Evolutionary conservation across 73 alveolate genomes (phyloP).

Genomic region (Effrenium voratum): DNA sequence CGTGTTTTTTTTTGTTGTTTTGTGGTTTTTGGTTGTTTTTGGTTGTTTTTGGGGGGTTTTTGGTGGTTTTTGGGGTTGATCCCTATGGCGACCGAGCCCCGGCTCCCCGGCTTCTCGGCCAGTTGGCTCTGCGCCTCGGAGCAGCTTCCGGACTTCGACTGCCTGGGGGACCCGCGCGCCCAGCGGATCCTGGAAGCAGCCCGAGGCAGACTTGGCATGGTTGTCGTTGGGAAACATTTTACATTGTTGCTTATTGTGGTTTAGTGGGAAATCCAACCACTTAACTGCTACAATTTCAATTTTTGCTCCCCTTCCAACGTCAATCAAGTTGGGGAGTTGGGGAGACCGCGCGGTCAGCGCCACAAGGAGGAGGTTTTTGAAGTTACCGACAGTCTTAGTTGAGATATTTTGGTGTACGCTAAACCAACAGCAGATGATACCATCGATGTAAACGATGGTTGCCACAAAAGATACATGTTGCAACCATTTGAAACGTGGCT

Average conservation of each 20-base stretch:
- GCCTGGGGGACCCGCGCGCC: slow-evolving; percentile 12
- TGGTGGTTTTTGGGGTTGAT: not conserved
- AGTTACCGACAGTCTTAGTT: too few species aligned
- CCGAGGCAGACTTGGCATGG: not conserved
- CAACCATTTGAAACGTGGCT: too few species aligned
- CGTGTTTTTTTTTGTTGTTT: too few species aligned
- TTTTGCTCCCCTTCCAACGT: not conserved
- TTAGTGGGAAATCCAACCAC: not conserved
- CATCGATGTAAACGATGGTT: too few species aligned
- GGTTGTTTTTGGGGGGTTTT: not conserved
- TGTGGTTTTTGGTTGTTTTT: not conserved
- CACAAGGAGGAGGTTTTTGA: not conserved
- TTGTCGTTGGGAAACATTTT: not conserved
- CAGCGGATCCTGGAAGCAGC: slow-evolving; percentile 28
- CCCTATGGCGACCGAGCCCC: not conserved
- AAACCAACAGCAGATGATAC: too few species aligned
- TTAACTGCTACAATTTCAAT: not conserved
- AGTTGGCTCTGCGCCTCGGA: not conserved
- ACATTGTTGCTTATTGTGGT: not conserved
- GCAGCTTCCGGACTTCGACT: slow-evolving; percentile 16
- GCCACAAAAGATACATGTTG: too few species aligned
- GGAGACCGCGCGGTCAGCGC: not conserved
- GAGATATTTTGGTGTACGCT: too few species aligned
- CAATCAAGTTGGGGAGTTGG: not conserved
- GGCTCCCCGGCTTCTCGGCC: not conserved